Evolutionary conservation across 2,329 filamentous ascomycete genomes (phyloP), one percentile per base, ranked within the genome.

Genomic region (Alternaria sp.): DNA sequence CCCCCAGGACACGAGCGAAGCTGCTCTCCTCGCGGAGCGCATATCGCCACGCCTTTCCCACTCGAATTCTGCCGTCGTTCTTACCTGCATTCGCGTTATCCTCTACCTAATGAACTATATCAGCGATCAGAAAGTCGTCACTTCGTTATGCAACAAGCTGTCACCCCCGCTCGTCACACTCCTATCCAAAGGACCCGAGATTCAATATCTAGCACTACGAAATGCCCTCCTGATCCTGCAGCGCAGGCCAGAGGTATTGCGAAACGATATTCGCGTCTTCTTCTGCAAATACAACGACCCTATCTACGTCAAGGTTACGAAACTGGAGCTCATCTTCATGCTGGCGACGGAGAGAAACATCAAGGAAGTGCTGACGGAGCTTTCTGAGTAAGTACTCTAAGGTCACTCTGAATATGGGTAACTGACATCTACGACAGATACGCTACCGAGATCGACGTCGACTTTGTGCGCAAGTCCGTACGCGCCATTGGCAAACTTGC

Each of bases 251-350:
- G 96, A 98, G 75, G 95, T 99, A 9, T 82, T 99, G 57, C 89
- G 93, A 67, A 98, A 97, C 80, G 96, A 99, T 80, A 98, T 99
- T 66, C 89, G 96, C 50, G 96, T 99, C 30, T 99, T 99, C 83
- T 99, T 99, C 82, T 99, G 96, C 89, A 99, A 99, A 85, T 99
- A 99, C 82, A 99, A 99, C 79, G 96, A 99, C 77, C 96, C 96
- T 0, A 99, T 99, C 68, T 99, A 98, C 79, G 96, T 99, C 82
- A 99, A 99, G 81, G 96, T 99, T 55, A 99, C 96, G 15, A 99
- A 99, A 82, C 86, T 99, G 54, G 96, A 99, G 81, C 87, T 99
- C 72, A 98, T 99, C 70, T 99, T 99, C 81, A 99, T 98, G 96
- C 87, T 99, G 64, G 96, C 96, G 8, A 97, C 89, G 32, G 93